A percentile compares a stretch with the other conserved stretches of the same genome.
Evolutionary conservation across 202 grass and related monocot genomes (phyloP).

Genomic region (Tripidium arundinaceum): DNA sequence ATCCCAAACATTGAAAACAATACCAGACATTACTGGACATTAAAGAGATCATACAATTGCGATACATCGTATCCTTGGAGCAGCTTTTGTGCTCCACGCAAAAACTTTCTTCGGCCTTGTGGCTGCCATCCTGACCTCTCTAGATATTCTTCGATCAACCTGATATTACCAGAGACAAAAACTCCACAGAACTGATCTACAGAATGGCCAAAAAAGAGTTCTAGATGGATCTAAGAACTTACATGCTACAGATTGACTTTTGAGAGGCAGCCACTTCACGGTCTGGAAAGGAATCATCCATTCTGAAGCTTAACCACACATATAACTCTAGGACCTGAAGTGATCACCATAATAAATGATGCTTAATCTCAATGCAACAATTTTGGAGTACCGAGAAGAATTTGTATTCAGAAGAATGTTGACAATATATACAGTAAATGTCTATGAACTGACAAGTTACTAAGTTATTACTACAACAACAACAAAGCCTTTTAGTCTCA

Average conservation of each 20-base stretch:
- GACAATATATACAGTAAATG: background rate
- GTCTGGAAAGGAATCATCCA: slow-evolving; percentile 95
- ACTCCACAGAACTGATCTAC: slow-evolving; percentile 2
- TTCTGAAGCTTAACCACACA: slow-evolving; percentile 93
- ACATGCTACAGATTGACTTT: slow-evolving; percentile 96
- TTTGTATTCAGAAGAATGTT: slow-evolving; percentile 5
- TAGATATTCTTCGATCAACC: slow-evolving; percentile 99
- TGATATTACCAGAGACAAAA: slow-evolving; percentile 35
- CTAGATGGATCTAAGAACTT: slow-evolving; percentile 17
- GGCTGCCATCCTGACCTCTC: slow-evolving; percentile 67
- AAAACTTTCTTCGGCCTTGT: slow-evolving; percentile 33
- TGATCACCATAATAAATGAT: background rate
- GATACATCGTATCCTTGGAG: slow-evolving; percentile 44
- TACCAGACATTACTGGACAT: background rate
- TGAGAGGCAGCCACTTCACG: slow-evolving; percentile 73
- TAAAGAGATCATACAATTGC: slow-evolving; percentile 41
- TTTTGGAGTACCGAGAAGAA: background rate
- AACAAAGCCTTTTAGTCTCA: background rate
- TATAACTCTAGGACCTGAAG: slow-evolving; percentile 91
- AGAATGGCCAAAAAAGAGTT: slow-evolving; percentile 25
- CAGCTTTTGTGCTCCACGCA: slow-evolving; percentile 37
- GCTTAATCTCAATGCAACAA: slow-evolving; percentile 1
- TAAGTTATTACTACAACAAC: background rate
- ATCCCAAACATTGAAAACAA: slow-evolving; percentile 21
- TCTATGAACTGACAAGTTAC: background rate